Base-by-base conservation (phyloP, 176 grass and related monocot species). In the Rhipidocladum racemiflorum region DNA sequence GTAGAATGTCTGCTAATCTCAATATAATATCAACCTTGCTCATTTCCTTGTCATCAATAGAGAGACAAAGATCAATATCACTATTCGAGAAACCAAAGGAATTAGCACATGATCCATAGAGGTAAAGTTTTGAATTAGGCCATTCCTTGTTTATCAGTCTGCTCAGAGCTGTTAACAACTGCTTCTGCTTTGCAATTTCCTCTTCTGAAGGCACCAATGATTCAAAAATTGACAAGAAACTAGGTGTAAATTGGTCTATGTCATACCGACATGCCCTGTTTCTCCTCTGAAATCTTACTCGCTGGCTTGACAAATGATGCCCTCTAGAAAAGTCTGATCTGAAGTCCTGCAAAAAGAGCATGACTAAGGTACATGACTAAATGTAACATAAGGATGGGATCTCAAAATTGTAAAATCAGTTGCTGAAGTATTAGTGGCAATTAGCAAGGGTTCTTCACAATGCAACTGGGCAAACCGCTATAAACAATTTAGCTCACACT, bases 61-160 rank as follows among this genome's bases (percentile, higher is more conserved):
- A 84, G 42, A 98, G 89, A 89, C 95, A 95, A 73, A 98, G 81
- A 88, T 98, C 95, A 81, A 98, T 91, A 74, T 98, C 95, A 84
- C 95, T 98, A 82, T 95, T 95, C 60, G 92, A 88, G 72, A 95
- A 91, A 51, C 90, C 95, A 6, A 98, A 98, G 25, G 86, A 91
- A 85, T 89, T 98, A 21, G 95, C 95, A 88, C 95, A 98, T 54
- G 92, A 98, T 80, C 95, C 92, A 88, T 98, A 98, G 23, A 98
- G 86, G 76, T 88, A 87, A 48, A 98, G 76, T 73, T 83, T 85
- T 78, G 95, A 84, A 82, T 86, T 74, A 75, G 95, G 92, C 95
- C 90, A 98, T 86, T 98, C 92, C 76, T 57, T 84, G 50, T 81
- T 87, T 88, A 98, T 89, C 61, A 98, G 56, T 70, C 87, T 95